Base-by-base conservation (phyloP, 2,329 filamentous ascomycete genomes). In the Cytospora leucostoma region DNA sequence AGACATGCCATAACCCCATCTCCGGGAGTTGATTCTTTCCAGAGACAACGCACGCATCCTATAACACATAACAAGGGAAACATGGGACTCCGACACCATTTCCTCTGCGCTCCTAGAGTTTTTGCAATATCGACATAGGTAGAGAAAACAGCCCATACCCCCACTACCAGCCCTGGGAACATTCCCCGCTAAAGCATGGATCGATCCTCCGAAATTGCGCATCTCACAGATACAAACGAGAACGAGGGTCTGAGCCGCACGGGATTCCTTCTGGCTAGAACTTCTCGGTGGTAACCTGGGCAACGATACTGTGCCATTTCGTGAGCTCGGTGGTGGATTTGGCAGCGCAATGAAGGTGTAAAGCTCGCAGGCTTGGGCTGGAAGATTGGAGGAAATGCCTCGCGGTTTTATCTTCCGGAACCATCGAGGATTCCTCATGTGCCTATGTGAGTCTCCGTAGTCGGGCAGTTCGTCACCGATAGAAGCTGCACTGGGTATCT, bases 1-100 rank as follows among this genome's bases (percentile, higher is more conserved):
- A 71, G 72, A 71, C 73, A 74, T 72, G 71, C 66, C 64, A 58
- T 66, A 66, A 67, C 67, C 67, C 68, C 65, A 60, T 64, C 65
- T 62, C 67, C 64, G 47, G 54, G 54, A 58, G 57, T 66, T 49
- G 54, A 58, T 66, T 64, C 61, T 62, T 65, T 64, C 55, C 58
- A 59, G 56, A 33, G 49, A 63, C 35, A 64, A 64, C 57, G 35
- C 49, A 52, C 59, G 32, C 56, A 61, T 58, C 64, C 64, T 58
- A 65, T 63, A 67, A 65, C 62, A 65, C n/a, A 62, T 59, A 59
- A 50, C 57, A 66, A 58, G 49, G 56, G 55, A 64, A 61, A 61
- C 53, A 61, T 47, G 56, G 55, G 54, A 63, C 59, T 51, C 59
- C 59, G 52, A 64, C 57, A 47, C 57, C 34, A 34, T 52, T 27